phyloP scores from a whole-genome alignment of 2,329 filamentous ascomycete genomes.

The Aspergillus viridinutans region DNA sequence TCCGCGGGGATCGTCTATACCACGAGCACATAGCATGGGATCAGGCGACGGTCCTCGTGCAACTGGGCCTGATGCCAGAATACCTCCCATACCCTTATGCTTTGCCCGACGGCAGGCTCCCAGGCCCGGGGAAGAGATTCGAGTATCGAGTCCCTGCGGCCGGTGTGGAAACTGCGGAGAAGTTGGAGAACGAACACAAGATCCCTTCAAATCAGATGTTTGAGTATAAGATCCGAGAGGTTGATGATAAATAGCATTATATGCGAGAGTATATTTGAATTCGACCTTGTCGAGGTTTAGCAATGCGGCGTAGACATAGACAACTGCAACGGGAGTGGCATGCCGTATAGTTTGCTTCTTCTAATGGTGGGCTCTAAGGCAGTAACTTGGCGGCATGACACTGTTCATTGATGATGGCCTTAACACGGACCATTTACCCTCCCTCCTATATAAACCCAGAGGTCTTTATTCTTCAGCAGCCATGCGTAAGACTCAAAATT shows the following conservation, averaged over 20 bases:
- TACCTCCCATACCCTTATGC: constrained; percentile 61
- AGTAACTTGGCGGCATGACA: too few relatives aligned
- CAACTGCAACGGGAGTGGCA: too few relatives aligned
- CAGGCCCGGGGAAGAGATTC: constrained; percentile 40
- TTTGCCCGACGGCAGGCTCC: constrained; percentile 37
- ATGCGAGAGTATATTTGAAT: too few relatives aligned
- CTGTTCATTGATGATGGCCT: too few relatives aligned
- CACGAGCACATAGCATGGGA: constrained; percentile 72
- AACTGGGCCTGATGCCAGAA: constrained; percentile 60
- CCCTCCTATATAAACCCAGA: too few relatives aligned
- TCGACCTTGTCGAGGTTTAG: too few relatives aligned
- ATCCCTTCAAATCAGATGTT: constrained; percentile 57
- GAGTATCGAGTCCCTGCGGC: constrained; percentile 61
- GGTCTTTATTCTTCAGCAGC: too few relatives aligned
- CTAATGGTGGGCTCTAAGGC: too few relatives aligned
- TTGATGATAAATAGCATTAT: constrained; percentile 11
- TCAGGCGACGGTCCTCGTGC: constrained; percentile 58
- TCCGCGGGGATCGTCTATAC: constrained; percentile 64
- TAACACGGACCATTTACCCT: too few relatives aligned
- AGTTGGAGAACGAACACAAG: constrained; percentile 48
- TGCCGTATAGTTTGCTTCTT: too few relatives aligned
- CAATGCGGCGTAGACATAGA: too few relatives aligned
- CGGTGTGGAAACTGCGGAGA: constrained; percentile 51
- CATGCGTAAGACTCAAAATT: too few relatives aligned
- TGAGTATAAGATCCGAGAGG: constrained; percentile 29